Evolutionary conservation across 805 yeast genomes (phyloP), one percentile per base, ranked within the genome.

Genomic region (Sugiyamaella valdiviana): DNA sequence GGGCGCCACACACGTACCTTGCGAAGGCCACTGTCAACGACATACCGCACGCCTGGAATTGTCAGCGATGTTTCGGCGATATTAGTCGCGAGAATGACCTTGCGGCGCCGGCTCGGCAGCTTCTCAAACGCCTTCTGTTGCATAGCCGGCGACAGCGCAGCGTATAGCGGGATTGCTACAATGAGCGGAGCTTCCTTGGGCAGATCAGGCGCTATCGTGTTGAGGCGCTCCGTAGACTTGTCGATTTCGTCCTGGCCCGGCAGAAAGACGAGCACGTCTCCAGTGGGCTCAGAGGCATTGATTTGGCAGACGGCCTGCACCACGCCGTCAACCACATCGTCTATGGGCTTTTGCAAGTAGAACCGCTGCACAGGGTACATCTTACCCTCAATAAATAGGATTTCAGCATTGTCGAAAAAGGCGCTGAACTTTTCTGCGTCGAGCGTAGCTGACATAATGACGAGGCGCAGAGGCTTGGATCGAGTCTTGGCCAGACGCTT

Each of bases 241-340:
- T 93, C 99, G 63, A 93, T 93, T 61, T 93, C 99, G 62, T 93
- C 99, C 65, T 93, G 99, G 53, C 99, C 99, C 0, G 98, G 90
- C 47, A 93, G 68, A 62, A 93, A 93, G 47, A 91, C 91, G 23
- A 93, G 67, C n/a, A 93, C 78, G 63, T 93, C 99, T 41, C 99
- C 99, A 26, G 77, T 76, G 15, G 78, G 85, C 62, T 93, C 96
- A 6, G 84, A 71, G 56, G 75, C 72, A 61, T 93, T 90, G 12
- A 90, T 71, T 62, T 89, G 96, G 2, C 85, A 76, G 10, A 87
- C 80, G 1, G 90, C 71, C 55, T 83, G 78, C 10, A 86, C 78
- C 60, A 83, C 73, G 1, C 86, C 76, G 59, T 89, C 97, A 1
- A 90, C 90, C 10, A 89, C 72, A 65, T 90, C 98, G 38, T 88